phyloP scores from a whole-genome alignment of 2,329 filamentous ascomycete species.

The Nigrospora osmanthi region DNA sequence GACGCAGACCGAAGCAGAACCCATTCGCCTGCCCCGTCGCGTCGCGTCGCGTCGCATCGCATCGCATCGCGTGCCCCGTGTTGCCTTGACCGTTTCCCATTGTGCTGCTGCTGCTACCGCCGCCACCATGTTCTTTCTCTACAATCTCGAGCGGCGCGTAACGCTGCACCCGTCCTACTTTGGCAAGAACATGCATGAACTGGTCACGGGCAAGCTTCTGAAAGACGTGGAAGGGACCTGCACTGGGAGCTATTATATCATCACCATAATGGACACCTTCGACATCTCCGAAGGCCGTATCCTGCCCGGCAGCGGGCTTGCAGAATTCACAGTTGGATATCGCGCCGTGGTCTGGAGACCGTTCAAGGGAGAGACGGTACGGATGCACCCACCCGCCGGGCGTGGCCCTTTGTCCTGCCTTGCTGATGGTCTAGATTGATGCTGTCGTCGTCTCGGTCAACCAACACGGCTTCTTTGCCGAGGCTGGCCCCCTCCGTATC shows the following conservation, averaged over 20 bases:
- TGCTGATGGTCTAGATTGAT: conserved; percentile 60
- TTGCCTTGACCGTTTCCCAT: too few relatives aligned
- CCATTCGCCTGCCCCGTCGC: too few relatives aligned
- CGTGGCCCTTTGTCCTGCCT: background rate
- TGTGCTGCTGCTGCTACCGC: too few relatives aligned
- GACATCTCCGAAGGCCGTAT: conserved; percentile 92
- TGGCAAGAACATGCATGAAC: conserved; percentile 83
- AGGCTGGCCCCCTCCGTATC: conserved; percentile 68
- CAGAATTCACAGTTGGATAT: conserved; percentile 92
- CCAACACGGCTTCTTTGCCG: conserved; percentile 82
- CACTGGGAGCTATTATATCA: conserved; percentile 93
- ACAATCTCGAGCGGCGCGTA: conserved; percentile 91
- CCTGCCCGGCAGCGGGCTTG: conserved; percentile 81
- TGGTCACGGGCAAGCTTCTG: conserved; percentile 82
- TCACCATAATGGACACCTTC: conserved; percentile 94
- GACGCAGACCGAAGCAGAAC: too few relatives aligned
- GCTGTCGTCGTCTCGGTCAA: conserved; percentile 89
- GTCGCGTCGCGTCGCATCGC: too few relatives aligned
- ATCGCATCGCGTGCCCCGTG: too few relatives aligned
- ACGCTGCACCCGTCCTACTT: conserved; percentile 97
- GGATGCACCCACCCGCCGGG: conserved; percentile 19
- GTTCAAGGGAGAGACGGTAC: conserved; percentile 95
- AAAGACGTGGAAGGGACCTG: conserved; percentile 93
- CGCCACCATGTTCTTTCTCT: conserved; percentile 86
- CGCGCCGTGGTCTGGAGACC: conserved; percentile 96